Base-by-base conservation (phyloP, 1,139 yeast genomes). In the Debaryomycetaceae sp. region DNA sequence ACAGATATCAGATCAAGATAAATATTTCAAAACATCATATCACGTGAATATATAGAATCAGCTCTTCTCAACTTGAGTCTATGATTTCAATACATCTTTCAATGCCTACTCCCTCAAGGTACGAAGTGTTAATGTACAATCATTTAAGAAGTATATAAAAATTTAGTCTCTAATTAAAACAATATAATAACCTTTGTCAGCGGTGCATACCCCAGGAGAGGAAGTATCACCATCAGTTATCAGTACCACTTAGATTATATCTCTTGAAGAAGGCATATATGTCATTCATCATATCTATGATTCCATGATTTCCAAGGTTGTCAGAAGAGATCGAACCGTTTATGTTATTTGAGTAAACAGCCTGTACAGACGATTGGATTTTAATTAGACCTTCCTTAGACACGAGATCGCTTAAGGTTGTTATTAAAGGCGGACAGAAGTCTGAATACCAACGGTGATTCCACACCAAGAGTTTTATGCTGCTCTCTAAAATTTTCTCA, bases 401-500 rank as follows among this genome's bases (percentile, higher is more conserved):
- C 30, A 88, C 83, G 49, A 88, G 71, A 44, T 75, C 80, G 37
- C 80, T 70, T 46, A 90, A 66, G 1, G 81, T 72, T 33, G 69
- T 64, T 20, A 84, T 62, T 45, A 89, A 71, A 40, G 74, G 72
- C 24, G 95, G 88, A 7, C 95, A 84, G 57, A 90, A 91, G 54
- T 91, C 97, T 51, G 83, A 80, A 66, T 93, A 95, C 99, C 99
- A 95, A 60, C 99, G 81, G 65, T 90, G 98, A 60, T 90, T 87
- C 97, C 98, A 93, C 20, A 95, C 96, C 34, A 86, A 71, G 46
- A 93, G 70, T 56, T 85, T 86, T 41, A 90, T 88, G 48, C 84
- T 70, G 37, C 87, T 70, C 49, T 86, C 93, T 53, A 90, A 71
- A 20, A 87, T 81, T 50, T 76, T 75, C 44, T 78, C 82, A 58